phyloP scores from a whole-genome alignment of 176 grass and related monocot genomes.

The maize (Zea mays) region DNA sequence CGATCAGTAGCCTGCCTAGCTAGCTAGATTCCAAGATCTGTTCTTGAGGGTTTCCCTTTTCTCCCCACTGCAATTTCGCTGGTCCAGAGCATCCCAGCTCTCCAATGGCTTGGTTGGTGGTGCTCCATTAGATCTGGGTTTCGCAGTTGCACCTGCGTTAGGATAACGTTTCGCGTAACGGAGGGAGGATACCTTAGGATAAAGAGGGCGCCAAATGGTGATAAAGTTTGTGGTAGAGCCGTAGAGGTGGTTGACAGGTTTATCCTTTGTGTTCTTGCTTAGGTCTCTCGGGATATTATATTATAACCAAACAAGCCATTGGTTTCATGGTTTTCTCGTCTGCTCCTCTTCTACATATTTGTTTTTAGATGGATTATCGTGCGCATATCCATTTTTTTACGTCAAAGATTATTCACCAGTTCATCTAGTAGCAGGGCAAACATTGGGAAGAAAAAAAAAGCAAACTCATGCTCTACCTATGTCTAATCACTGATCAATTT shows the following conservation, averaged over 20 bases:
- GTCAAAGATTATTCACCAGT: neutral
- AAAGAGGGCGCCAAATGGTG: conserved; percentile 39
- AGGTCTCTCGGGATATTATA: conserved; percentile 5
- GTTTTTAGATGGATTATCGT: neutral
- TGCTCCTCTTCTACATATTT: neutral
- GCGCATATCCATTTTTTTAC: neutral
- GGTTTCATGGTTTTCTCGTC: neutral
- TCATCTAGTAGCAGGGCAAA: neutral
- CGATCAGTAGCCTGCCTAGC: too few relatives aligned
- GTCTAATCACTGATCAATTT: neutral
- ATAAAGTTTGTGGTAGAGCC: conserved; percentile 9
- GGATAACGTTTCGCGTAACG: conserved; percentile 32
- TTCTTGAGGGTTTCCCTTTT: neutral
- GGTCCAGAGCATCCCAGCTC: neutral
- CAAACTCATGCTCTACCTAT: neutral
- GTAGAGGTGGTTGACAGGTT: conserved; percentile 39
- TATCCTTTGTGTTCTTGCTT: conserved; percentile 52
- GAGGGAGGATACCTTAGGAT: conserved; percentile 24
- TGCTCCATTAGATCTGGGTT: neutral
- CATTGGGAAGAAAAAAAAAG: neutral
- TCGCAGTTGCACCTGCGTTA: neutral
- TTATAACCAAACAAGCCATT: neutral
- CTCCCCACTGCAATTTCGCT: neutral
- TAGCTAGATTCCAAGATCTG: neutral
- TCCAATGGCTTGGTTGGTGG: neutral